Evolutionary conservation across 2,329 filamentous ascomycete species (phyloP), one percentile per base, ranked within the genome.

Genomic region (Sclerotinia minor): DNA sequence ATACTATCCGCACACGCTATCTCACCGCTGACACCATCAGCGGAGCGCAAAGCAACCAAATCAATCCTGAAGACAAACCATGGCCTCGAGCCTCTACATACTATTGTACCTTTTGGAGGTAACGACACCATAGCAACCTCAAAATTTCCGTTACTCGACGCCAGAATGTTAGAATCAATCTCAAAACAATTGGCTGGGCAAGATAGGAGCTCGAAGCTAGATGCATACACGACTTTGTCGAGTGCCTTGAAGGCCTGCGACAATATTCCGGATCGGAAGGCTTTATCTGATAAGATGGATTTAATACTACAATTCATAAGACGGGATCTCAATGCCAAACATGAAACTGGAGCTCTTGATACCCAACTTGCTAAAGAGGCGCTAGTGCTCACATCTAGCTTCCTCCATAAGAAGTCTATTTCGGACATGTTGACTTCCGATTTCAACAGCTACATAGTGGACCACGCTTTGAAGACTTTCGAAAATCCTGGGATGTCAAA

Each of bases 221-320:
- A 99, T 79, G 92, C 94, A 60, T 98, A 99, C 75, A 88, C 89
- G 76, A 90, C 90, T 74, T 82, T 99, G 55, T 87, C 90, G 44
- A 85, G 88, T 45, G 88, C 89, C 5, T 81, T 97, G 73, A 91
- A 92, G 77, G 85, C 90, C 7, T 97, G 94, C 68, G 92, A 94
- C 70, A 91, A 92, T 72, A 80, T 96, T 19, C 93, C 93, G 0
- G 90, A 95, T 72, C 82, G 87, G 47, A 86, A 90, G 67, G 88
- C 88, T 15, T 82, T 96, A 66, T 85, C 87, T 68, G 85, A 87
- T 63, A 96, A 95, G 78, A 89, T 97, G 83, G 84, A 85, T 15
- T 80, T 92, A 3, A 84, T 98, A 68, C 87, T 87, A 72, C 89
- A 92, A 69, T 97, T 93, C 76, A 92, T 98, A 67, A 88, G 90